Base-by-base conservation (phyloP, 2,329 filamentous ascomycete genomes). In the Trichoderma simmonsii region DNA sequence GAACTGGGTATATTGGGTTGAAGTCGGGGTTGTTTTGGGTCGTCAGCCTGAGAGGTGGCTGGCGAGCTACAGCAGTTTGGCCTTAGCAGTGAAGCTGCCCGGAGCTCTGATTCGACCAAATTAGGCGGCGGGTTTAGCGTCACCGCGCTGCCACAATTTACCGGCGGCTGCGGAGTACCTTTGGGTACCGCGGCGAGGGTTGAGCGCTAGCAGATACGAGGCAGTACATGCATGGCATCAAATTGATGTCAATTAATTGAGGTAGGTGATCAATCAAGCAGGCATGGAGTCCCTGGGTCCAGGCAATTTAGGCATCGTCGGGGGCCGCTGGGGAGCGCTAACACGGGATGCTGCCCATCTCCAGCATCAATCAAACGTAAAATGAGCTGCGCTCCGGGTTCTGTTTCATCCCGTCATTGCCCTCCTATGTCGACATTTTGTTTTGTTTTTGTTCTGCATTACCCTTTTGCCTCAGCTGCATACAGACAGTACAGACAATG, bases 1-100 rank as follows among this genome's bases (percentile, higher is more conserved):
- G 61, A 70, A 54, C 39, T 63, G 61, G 51, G 69, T 64, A 66
- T 62, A 72, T 72, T 72, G 70, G 70, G 70, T 69, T 68, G 70
- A 71, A 60, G 62, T 71, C 64, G 62, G 70, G 70, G 70, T 43
- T 62, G 30, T 32, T 51, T 56, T 57, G 56, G 63, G 62, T 72
- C 70, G 70, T 68, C 70, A 62, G 70, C 70, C 70, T 71, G 64
- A 36, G 56, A 43, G 69, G 60, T 64, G 69, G 68, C 68, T 71
- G 69, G 60, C 60, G 57, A 56, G 61, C 34, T 71, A 54, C 48
- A 34, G 24, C 30, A 57, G 68, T 48, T 34, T 51, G 43, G 43
- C 43, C 43, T 51, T 34, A 43, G 59, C 54, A 39, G 60, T 48
- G 48, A 63, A 71, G 68, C 68, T 71, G 68, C 59, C 68, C 30